These are phyloP conservation scores for Ophiostoma sp. DNA, from an alignment of 2,329 filamentous ascomycete genomes.

Conservation along the genomic window DNA sequence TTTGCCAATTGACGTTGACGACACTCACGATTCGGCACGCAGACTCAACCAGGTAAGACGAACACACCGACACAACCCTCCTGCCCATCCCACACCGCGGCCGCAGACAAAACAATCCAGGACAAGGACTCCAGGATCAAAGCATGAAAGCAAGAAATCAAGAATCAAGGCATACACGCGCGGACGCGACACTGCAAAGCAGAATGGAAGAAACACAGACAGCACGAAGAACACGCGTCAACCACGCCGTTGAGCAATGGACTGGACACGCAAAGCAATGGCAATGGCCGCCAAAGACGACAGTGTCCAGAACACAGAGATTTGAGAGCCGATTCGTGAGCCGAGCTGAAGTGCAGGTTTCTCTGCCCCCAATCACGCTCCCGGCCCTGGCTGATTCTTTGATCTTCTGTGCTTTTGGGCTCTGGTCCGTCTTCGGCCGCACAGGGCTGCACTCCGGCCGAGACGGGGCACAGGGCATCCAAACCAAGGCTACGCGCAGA, in stretches of 20 bases:
- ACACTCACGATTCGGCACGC: neutral
- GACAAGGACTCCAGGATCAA: neutral
- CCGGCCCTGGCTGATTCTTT: neutral
- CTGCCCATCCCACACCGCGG: neutral
- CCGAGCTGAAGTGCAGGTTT: neutral
- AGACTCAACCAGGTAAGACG: conserved; percentile 13
- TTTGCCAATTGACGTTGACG: conserved; percentile 7
- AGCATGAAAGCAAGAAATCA: neutral
- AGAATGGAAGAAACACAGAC: neutral
- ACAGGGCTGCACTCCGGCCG: neutral
- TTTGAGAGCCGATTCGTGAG: neutral
- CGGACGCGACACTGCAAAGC: neutral
- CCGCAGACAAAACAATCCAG: neutral
- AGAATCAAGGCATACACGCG: neutral
- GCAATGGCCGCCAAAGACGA: too few relatives aligned
- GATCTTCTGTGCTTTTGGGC: neutral
- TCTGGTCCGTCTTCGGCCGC: neutral
- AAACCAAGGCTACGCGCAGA: conserved; percentile 10
- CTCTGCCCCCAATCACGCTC: neutral
- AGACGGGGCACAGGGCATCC: neutral
- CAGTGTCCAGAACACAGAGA: too few relatives aligned
- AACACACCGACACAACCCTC: neutral
- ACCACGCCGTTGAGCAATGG: neutral
- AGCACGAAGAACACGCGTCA: neutral
- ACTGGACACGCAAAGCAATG: neutral